A percentile compares a stretch with the other conserved stretches of the same genome.
These are phyloP conservation scores for Rhizopogon salebrosus DNA, from an alignment of 768 basidiomycete genomes.

Conservation along the genomic window DNA sequence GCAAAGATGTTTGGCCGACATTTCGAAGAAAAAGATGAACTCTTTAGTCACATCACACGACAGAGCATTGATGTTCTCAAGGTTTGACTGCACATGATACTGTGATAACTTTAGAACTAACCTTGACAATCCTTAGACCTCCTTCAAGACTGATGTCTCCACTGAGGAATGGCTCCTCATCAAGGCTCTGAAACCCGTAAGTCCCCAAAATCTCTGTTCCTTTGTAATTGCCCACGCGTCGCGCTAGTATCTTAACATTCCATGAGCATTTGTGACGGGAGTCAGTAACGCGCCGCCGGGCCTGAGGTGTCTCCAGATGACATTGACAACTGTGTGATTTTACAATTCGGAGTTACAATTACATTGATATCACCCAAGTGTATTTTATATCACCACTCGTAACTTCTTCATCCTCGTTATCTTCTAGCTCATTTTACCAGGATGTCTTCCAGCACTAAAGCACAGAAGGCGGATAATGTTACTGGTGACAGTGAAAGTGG, in stretches of 20 bases:
- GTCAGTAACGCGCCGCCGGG: neutral
- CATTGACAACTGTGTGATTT: constrained; percentile 6
- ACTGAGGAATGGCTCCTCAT: constrained; percentile 94
- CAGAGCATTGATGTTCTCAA: constrained; percentile 95
- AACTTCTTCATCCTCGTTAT: neutral
- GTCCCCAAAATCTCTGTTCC: constrained; percentile 14
- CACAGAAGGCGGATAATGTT: constrained; percentile 8
- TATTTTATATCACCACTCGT: constrained; percentile 23
- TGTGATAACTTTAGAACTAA: constrained; percentile 2
- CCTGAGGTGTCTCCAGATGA: constrained; percentile 6
- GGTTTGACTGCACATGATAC: constrained; percentile 35
- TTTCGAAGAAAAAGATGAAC: constrained; percentile 93
- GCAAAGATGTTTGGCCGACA: constrained; percentile 95
- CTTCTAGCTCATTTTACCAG: neutral
- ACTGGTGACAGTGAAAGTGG: constrained; percentile 18
- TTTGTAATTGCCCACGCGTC: neutral
- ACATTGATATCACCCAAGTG: constrained; percentile 11
- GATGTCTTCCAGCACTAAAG: constrained; percentile 21
- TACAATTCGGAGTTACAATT: constrained; percentile 18
- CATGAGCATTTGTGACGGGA: constrained; percentile 11
- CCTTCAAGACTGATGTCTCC: constrained; percentile 85
- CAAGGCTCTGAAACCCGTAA: constrained; percentile 76
- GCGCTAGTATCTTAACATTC: constrained; percentile 33
- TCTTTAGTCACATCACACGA: constrained; percentile 85
- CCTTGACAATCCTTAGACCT: constrained; percentile 41